Percentiles rank a stretch among this genome's conserved stretches.
phyloP scores from a whole-genome alignment of 1,284 basidiomycete genomes.

The Puccinia coronata region DNA sequence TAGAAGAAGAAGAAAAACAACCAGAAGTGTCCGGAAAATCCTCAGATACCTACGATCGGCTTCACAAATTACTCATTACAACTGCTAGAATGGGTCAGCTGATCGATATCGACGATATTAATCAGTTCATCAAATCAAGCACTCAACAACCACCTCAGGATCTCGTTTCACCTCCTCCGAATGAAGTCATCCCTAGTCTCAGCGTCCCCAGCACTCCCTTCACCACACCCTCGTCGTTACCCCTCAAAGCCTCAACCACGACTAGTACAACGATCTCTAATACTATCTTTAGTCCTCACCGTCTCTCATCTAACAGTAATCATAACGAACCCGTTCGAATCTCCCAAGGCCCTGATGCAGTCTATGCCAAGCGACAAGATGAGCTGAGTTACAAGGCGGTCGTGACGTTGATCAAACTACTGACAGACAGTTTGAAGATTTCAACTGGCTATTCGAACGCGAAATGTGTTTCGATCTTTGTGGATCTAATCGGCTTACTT shows the following conservation, averaged over 20 bases:
- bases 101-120: conserved; percentile 29
- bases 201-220: conserved; percentile 24
- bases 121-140: conserved; percentile 14
- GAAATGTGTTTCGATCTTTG: conserved; percentile 50
- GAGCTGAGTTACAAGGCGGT: conserved; percentile 49
- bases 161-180: conserved; percentile 56
- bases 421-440: conserved; percentile 51
- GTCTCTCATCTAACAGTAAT: conserved; percentile 54
- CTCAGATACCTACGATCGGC: conserved; percentile 42
- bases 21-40: not conserved
- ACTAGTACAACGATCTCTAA: conserved; percentile 68
- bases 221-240: conserved; percentile 56
- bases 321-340: conserved; percentile 56
- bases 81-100: conserved; percentile 31
- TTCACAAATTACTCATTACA: conserved; percentile 29
- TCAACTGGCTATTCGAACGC: conserved; percentile 49
- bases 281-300: conserved; percentile 65
- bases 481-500: conserved; percentile 36
- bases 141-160: conserved; percentile 28
- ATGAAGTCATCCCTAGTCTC: not conserved
- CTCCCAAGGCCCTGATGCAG: conserved; percentile 61
- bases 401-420: conserved; percentile 52
- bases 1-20: conserved; percentile 3
- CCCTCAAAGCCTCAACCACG: conserved; percentile 66
- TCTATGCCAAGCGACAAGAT: conserved; percentile 48